Evolutionary conservation across 2,329 filamentous ascomycete genomes (phyloP), one percentile per base, ranked within the genome.

Genomic region (Albifimbria verrucaria): DNA sequence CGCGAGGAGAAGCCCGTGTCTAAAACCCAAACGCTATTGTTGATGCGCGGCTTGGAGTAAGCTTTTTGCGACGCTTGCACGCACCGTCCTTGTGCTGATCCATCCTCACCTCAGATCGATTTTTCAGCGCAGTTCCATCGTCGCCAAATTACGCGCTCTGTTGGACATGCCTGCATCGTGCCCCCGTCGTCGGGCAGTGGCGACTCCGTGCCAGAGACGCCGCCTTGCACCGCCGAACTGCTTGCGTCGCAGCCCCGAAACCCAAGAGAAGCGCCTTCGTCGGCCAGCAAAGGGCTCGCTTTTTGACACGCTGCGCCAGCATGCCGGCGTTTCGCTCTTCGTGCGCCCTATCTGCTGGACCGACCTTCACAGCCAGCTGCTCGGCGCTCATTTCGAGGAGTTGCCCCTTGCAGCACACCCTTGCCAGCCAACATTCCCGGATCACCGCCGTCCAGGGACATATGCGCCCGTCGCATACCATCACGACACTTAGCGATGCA

Each of bases 261-360:
- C 56, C 62, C 59, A 52, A 54, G 47, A 61, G 59, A 62, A 65
- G 55, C 63, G 64, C 52, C 67, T 72, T 39, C 72, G 63, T 10
- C 68, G 68, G 3, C 76, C 79, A 1, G 72, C 76, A 44, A 65
- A 68, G 20, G 75, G 76, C 20, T 84, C 81, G 0, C 68, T 85
- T 21, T 78, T 76, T 60, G 78, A 79, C 55, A 70, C 81, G 44
- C 70, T 85, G 55, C 74, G 77, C 55, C 69, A 77, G 21, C 62
- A 83, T 59, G 64, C 72, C 28, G 75, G 78, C 43, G 65, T 63
- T 0, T 71, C 75, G 1, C 76, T 85, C 20, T 82, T 77, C 54
- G 66, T 79, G 47, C 72, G 75, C 23, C 81, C 81, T 2, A 76
- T 82, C 45, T 76, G 73, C 61, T 85, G 81, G 81, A 82, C 77